phyloP scores from a whole-genome alignment of 352 stramenopile genomes.

The Globisporangium paddicum region DNA sequence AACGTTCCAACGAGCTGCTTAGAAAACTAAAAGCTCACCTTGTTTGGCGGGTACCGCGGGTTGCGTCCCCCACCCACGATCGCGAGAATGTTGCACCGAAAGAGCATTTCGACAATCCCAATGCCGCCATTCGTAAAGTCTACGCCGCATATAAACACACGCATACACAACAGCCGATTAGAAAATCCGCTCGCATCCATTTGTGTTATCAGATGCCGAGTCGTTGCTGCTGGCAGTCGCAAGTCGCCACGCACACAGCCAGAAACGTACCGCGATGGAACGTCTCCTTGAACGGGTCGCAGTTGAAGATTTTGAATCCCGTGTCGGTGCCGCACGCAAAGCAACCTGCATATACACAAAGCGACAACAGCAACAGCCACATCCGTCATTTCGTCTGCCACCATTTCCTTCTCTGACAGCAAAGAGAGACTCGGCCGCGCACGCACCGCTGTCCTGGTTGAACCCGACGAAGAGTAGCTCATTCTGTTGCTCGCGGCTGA shows the following conservation, averaged over 20 bases:
- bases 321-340: slow-evolving; percentile 94
- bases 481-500: slow-evolving; percentile 87
- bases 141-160: slow-evolving; percentile 16
- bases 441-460: slow-evolving; percentile 91
- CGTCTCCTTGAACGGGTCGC: slow-evolving; percentile 96
- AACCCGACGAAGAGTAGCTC: slow-evolving; percentile 95
- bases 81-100: slow-evolving; percentile 98
- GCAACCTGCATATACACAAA: slow-evolving; percentile 56
- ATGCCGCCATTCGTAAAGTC: slow-evolving; percentile 95
- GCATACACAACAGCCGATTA: too few species aligned
- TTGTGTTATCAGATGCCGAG: slow-evolving; percentile 1
- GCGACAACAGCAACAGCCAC: neutral
- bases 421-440: neutral
- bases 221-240: too few species aligned
- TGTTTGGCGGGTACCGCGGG: slow-evolving; percentile 95
- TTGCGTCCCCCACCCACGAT: slow-evolving; percentile 91
- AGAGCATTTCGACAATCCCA: slow-evolving; percentile 99
- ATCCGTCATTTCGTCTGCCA: neutral
- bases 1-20: too few species aligned
- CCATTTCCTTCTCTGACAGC: neutral
- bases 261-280: slow-evolving; percentile 85
- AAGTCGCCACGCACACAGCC: neutral
- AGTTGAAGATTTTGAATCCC: slow-evolving; percentile 99
- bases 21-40: too few species aligned
- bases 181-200: too few species aligned